These are phyloP conservation scores for Entoloma clypeatum DNA, from an alignment of 1,284 basidiomycete genomes.

Conservation along the genomic window DNA sequence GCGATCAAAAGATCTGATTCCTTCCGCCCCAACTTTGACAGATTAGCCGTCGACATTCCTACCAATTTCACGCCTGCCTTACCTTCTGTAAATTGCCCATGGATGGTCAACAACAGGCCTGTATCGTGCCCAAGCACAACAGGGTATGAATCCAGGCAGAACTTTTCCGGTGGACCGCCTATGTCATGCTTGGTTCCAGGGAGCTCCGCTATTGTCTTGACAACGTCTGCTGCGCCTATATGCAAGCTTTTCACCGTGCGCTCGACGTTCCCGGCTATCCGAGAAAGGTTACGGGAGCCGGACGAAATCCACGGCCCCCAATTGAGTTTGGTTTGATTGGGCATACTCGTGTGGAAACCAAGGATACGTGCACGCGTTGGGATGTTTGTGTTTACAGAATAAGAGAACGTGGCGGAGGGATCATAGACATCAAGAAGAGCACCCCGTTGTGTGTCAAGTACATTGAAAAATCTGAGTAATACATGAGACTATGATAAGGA, in stretches of 20 bases:
- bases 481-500: constrained; percentile 13
- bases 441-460: constrained; percentile 77
- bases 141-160: constrained; percentile 87
- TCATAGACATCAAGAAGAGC: constrained; percentile 76
- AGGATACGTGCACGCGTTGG: constrained; percentile 68
- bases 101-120: constrained; percentile 78
- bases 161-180: constrained; percentile 69
- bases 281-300: constrained; percentile 75
- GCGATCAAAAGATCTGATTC: constrained; percentile 90
- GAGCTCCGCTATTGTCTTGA: constrained; percentile 59
- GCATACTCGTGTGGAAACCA: constrained; percentile 63
- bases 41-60: constrained; percentile 3
- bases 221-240: constrained; percentile 65
- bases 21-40: constrained; percentile 49
- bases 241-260: constrained; percentile 71
- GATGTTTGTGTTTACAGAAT: constrained; percentile 78
- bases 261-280: constrained; percentile 57
- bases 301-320: constrained; percentile 70
- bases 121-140: constrained; percentile 59
- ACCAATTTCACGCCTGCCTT: constrained; percentile 26
- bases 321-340: constrained; percentile 76
- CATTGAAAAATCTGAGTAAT: constrained; percentile 69
- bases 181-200: constrained; percentile 84
- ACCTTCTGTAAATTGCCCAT: constrained; percentile 93
- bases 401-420: constrained; percentile 84